Conservation (phyloP, 257 asterid genomes). For the Solanum acaule region DNA sequence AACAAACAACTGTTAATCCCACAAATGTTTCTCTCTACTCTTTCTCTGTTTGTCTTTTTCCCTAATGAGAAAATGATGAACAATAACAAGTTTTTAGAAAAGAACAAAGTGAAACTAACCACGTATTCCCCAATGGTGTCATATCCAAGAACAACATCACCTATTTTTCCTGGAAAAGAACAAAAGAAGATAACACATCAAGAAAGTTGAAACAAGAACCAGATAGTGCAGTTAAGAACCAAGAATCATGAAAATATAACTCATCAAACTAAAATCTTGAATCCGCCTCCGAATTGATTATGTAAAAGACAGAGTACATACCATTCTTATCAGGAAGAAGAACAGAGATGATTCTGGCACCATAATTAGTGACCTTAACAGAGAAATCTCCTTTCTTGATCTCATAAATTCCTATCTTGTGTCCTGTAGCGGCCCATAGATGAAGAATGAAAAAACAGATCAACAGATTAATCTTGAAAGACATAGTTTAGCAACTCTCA, state of each 20-base stretch:
- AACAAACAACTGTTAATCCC: background rate
- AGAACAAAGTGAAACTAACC: background rate
- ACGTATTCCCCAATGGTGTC: slow-evolving; percentile 5
- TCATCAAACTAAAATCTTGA: background rate
- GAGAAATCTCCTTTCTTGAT: slow-evolving; percentile 41
- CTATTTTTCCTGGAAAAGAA: background rate
- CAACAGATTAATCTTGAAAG: slow-evolving; percentile 11
- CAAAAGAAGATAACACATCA: background rate
- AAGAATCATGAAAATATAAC: background rate
- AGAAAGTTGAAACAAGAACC: background rate
- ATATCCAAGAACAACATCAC: slow-evolving; percentile 14
- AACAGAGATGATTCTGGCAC: slow-evolving; percentile 73
- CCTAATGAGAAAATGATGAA: background rate
- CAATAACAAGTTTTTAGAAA: background rate
- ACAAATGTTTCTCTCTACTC: background rate
- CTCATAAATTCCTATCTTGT: background rate
- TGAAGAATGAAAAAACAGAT: slow-evolving; percentile 18
- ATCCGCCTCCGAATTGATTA: no score
- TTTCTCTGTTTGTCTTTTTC: background rate
- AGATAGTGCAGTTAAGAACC: background rate
- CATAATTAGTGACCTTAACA: slow-evolving; percentile 58
- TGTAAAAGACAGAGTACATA: slow-evolving; percentile 8
- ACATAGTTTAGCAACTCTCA: background rate
- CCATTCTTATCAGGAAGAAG: slow-evolving; percentile 76
- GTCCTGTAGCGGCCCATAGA: background rate